phyloP scores from a whole-genome alignment of 129 eudicot genomes.

The sunflower (Helianthus annuus) region DNA sequence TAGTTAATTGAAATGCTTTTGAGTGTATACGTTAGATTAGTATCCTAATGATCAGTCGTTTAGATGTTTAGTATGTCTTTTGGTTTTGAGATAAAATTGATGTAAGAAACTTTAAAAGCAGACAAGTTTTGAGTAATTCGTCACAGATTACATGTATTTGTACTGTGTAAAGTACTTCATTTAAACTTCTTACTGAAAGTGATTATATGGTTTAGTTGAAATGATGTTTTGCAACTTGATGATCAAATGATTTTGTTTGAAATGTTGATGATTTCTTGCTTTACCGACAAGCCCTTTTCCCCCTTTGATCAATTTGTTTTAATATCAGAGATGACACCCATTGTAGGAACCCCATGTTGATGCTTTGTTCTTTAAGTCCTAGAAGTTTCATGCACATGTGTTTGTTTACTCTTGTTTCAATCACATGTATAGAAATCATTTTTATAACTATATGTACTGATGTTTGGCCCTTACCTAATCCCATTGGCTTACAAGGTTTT shows the following conservation, averaged over 20 bases:
- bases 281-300: background rate
- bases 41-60: background rate
- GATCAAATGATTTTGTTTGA: background rate
- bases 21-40: background rate
- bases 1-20: background rate
- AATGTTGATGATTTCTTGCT: background rate
- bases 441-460: background rate
- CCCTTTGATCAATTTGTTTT: too few species aligned
- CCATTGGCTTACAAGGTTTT: too few species aligned
- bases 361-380: background rate
- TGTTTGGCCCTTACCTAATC: background rate
- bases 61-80: background rate
- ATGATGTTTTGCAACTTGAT: conserved; percentile 5
- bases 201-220: background rate
- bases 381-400: background rate
- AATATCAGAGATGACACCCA: too few species aligned
- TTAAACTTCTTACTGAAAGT: conserved; percentile 1
- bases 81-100: background rate
- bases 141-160: background rate
- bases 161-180: background rate
- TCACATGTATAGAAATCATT: background rate
- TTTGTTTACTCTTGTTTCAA: background rate
- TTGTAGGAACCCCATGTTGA: too few species aligned
- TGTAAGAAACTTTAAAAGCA: background rate
- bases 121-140: background rate